These are phyloP conservation scores for Cordyceps tenuipes DNA, from an alignment of 2,329 filamentous ascomycete genomes.

Conservation along the genomic window DNA sequence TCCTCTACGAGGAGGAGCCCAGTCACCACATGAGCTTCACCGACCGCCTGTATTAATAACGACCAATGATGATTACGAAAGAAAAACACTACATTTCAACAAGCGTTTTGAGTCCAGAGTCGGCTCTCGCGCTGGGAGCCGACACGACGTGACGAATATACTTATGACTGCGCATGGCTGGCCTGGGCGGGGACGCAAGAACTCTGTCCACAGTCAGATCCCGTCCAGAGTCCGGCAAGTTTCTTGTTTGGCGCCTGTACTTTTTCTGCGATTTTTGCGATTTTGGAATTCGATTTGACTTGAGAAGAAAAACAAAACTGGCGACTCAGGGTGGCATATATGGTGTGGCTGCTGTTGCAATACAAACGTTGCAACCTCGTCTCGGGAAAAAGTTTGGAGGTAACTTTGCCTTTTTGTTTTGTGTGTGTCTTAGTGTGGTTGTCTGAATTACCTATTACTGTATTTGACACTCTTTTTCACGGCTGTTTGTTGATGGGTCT, in stretches of 20 bases:
- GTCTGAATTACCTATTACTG: not conserved
- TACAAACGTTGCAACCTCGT: not conserved
- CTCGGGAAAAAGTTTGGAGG: not conserved
- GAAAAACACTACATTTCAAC: not conserved
- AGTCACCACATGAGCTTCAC: conserved; percentile 32
- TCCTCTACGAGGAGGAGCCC: conserved; percentile 39
- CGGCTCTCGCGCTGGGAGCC: not conserved
- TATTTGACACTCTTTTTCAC: not conserved
- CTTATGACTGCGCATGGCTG: conserved; percentile 9
- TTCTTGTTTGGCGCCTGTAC: conserved; percentile 4
- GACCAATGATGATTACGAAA: conserved; percentile 9
- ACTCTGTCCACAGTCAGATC: conserved; percentile 11
- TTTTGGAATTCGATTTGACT: not conserved
- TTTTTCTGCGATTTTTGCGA: not conserved
- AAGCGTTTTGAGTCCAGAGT: not conserved
- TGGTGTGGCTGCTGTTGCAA: not conserved
- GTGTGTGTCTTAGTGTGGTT: not conserved
- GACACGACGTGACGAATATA: conserved; percentile 11
- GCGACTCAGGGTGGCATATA: not conserved
- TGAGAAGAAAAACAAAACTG: not conserved
- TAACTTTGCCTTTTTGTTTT: not conserved
- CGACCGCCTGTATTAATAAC: conserved; percentile 34
- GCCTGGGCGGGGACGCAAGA: not conserved
- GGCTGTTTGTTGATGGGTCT: not conserved
- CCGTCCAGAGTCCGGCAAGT: conserved; percentile 4